phyloP scores from a whole-genome alignment of 805 yeast species.

The Ogataea degrootiae region DNA sequence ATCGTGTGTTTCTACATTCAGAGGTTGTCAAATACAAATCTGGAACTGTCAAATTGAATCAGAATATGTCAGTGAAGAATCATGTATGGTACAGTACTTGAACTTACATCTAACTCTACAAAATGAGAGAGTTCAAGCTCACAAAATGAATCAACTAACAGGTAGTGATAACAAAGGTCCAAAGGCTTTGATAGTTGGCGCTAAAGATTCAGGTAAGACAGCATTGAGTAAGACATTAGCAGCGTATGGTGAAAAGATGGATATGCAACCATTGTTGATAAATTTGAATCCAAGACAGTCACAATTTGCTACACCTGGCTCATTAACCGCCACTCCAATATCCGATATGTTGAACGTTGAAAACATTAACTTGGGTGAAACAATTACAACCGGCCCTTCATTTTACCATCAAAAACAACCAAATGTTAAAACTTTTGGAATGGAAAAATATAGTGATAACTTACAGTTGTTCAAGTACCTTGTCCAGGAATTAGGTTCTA shows the following conservation, averaged over 20 bases:
- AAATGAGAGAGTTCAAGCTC: slow-evolving; percentile 34
- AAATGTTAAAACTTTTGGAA: slow-evolving; percentile 74
- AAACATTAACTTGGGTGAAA: slow-evolving; percentile 66
- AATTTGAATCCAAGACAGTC: slow-evolving; percentile 70
- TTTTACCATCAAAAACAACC: slow-evolving; percentile 86
- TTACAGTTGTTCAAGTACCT: slow-evolving; percentile 47
- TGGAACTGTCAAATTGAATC: slow-evolving; percentile 37
- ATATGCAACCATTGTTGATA: slow-evolving; percentile 62
- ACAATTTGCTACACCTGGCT: slow-evolving; percentile 64
- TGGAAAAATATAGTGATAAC: slow-evolving; percentile 55
- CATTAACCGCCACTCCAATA: slow-evolving; percentile 76
- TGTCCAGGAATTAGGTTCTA: slow-evolving; percentile 36
- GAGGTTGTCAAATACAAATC: slow-evolving; percentile 61
- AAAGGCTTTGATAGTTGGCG: slow-evolving; percentile 70
- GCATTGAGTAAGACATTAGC: slow-evolving; percentile 62
- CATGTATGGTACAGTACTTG: slow-evolving; percentile 57
- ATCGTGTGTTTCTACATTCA: slow-evolving; percentile 52
- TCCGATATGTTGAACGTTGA: slow-evolving; percentile 79
- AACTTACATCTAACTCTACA: slow-evolving; percentile 77
- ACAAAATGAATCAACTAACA: slow-evolving; percentile 16
- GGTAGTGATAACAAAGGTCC: slow-evolving; percentile 30
- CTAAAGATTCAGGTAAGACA: slow-evolving; percentile 72
- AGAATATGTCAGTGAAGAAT: slow-evolving; percentile 69
- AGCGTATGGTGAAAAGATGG: slow-evolving; percentile 73
- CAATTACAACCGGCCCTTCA: slow-evolving; percentile 71